A percentile compares a stretch with the other conserved stretches of the same genome.
Conservation (phyloP, 495 filamentous ascomycete genomes). For the Umbilicaria muhlenbergii region DNA sequence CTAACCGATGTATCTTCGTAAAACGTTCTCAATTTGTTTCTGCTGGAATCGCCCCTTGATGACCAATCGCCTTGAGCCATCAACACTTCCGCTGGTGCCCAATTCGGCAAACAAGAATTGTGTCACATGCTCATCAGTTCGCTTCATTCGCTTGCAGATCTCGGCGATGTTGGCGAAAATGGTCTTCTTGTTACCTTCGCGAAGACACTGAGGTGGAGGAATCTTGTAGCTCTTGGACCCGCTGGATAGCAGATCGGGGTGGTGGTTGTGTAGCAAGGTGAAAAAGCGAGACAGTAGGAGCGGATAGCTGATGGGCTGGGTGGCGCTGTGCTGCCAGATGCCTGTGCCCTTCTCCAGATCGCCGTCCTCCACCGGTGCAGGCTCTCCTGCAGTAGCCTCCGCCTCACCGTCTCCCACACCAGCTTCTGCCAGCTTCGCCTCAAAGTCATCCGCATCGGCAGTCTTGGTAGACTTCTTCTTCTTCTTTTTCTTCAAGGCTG, state of each 20-base stretch:
- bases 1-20: constrained; percentile 86
- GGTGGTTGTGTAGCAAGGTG: constrained; percentile 74
- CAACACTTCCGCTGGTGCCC: constrained; percentile 87
- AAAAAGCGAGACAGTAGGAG: constrained; percentile 82
- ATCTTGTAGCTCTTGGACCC: constrained; percentile 96
- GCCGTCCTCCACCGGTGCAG: constrained; percentile 42
- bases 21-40: constrained; percentile 92
- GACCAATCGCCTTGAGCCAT: constrained; percentile 82
- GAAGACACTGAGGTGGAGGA: constrained; percentile 93
- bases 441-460: constrained; percentile 57
- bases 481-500: constrained; percentile 82
- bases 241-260: constrained; percentile 80
- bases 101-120: constrained; percentile 95
- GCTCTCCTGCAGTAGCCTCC: constrained; percentile 29
- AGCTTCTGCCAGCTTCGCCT: constrained; percentile 63
- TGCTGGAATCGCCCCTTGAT: constrained; percentile 99
- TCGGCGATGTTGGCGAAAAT: constrained; percentile 96
- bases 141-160: constrained; percentile 90
- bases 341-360: constrained; percentile 85
- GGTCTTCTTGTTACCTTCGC: constrained; percentile 99
- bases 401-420: constrained; percentile 39
- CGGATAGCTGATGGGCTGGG: constrained; percentile 63
- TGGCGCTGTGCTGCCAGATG: constrained; percentile 76
- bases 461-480: constrained; percentile 76
- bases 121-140: constrained; percentile 91